Evolutionary conservation across 768 basidiomycete species (phyloP).

Genomic region (Tulasnella sp.): DNA sequence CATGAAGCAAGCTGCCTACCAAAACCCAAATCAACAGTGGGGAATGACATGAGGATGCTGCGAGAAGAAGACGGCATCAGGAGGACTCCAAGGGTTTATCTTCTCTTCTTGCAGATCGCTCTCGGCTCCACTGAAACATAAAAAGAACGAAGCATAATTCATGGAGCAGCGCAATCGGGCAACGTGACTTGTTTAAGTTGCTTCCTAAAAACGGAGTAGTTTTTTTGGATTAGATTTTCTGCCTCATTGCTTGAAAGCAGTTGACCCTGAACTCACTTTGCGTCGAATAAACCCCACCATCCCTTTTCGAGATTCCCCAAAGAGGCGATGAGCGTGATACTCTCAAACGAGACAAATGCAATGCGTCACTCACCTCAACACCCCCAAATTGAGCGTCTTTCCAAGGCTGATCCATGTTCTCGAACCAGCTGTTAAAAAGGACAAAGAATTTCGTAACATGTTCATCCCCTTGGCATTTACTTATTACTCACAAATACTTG

Average conservation of each 20-base stretch:
- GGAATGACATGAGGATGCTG: no score
- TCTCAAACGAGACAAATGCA: no score
- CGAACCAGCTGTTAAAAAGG: slow-evolving; percentile 19
- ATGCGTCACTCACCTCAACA: slow-evolving; percentile 40
- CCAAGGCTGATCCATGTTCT: slow-evolving; percentile 73
- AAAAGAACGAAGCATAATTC: no score
- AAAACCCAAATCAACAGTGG: no score
- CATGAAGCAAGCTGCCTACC: no score
- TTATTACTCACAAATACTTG: slow-evolving; percentile 72
- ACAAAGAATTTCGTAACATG: no score
- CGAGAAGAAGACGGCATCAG: no score
- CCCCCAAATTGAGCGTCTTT: slow-evolving; percentile 65
- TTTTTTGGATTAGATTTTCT: slow-evolving; percentile 20
- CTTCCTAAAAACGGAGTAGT: slow-evolving; percentile 32
- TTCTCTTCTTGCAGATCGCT: no score
- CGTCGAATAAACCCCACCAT: slow-evolving; percentile 52
- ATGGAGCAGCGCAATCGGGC: slow-evolving; percentile 37
- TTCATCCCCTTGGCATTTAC: no score
- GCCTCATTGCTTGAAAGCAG: slow-evolving; percentile 22
- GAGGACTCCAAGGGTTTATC: no score
- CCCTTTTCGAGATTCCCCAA: no score
- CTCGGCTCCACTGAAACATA: no score
- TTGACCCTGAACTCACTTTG: background rate
- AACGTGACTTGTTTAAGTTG: slow-evolving; percentile 60
- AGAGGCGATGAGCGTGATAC: slow-evolving; percentile 7